phyloP scores from a whole-genome alignment of 345 rosid species.

The Erucastrum elatum region DNA sequence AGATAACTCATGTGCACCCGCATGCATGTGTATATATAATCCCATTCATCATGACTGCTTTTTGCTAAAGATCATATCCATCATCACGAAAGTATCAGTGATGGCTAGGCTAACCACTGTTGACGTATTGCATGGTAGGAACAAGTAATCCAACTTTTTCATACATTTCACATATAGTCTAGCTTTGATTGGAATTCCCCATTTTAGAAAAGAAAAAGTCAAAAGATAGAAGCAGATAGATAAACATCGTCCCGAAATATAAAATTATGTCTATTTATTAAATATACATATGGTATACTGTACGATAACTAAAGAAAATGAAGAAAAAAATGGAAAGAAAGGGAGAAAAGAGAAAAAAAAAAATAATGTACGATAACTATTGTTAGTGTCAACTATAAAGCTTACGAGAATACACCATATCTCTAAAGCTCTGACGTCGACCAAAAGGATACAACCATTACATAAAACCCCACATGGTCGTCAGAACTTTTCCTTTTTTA shows the following conservation, averaged over 20 bases:
- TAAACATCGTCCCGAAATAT: neutral
- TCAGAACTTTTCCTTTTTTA: conserved; percentile 3
- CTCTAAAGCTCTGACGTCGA: neutral
- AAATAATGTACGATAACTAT: too few species aligned
- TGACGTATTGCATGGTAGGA: neutral
- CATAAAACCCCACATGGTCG: conserved; percentile 9
- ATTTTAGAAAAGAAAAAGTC: neutral
- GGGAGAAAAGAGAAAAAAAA: too few species aligned
- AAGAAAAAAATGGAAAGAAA: too few species aligned
- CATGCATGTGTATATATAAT: neutral
- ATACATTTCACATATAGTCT: neutral
- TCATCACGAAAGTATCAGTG: neutral
- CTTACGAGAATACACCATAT: conserved; percentile 9
- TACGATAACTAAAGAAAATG: too few species aligned
- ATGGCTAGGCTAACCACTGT: neutral
- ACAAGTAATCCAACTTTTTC: neutral
- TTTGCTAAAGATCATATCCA: neutral
- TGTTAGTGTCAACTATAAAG: conserved; percentile 15
- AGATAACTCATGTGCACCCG: neutral
- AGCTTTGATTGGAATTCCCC: neutral
- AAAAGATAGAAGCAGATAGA: neutral
- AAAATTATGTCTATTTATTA: neutral
- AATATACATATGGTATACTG: too few species aligned
- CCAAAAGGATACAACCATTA: conserved; percentile 12
- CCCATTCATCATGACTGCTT: neutral